Evolutionary conservation across 2,329 filamentous ascomycete species (phyloP), one percentile per base, ranked within the genome.

Genomic region (Exophiala dermatitidis): DNA sequence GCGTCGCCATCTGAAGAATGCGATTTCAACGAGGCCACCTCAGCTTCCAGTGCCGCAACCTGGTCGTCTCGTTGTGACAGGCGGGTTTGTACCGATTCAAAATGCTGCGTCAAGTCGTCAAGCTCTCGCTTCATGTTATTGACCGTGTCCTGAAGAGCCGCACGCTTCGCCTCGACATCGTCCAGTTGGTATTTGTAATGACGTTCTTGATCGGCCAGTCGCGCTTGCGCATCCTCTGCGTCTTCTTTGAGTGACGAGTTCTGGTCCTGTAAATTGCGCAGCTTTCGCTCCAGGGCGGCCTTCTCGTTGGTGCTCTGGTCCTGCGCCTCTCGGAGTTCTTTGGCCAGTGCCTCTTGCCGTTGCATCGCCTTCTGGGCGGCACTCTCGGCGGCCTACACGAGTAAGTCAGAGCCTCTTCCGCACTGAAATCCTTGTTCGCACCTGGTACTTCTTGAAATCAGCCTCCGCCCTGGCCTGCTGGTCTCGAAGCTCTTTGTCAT

Each of bases 1-100:
- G 88, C 93, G 61, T 96, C 90, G 0, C 83, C 82, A 67, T 96
- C 91, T 6, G 86, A 89, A 1, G 87, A 87, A 63, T 93, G 87
- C 0, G 90, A 88, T 66, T 91, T 96, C 3, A 95, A 73, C 32
- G 85, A 80, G 49, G 96, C 72, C 5, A 96, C 81, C 50, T 97
- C 88, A 0, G 86, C 83, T 70, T 97, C 90, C 6, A 97, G 72
- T 8, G 81, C 74, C 0, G 85, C 88, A 38, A 86, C 78, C n/a
- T 84, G 77, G 1, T 74, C 75, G 61, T 95, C 88, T 57, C 82
- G 83, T 52, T 86, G 78, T 0, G 78, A 73, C 2, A 95, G 69
- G 63, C 82, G 82, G 12, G 82, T 76, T 67, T 93, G 88, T 0
- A 80, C 74, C 48, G 74, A 72, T 57, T 82, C 75, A 50, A 85